Evolutionary conservation across 768 basidiomycete species (phyloP).

Genomic region (Cantharellus anzutake): DNA sequence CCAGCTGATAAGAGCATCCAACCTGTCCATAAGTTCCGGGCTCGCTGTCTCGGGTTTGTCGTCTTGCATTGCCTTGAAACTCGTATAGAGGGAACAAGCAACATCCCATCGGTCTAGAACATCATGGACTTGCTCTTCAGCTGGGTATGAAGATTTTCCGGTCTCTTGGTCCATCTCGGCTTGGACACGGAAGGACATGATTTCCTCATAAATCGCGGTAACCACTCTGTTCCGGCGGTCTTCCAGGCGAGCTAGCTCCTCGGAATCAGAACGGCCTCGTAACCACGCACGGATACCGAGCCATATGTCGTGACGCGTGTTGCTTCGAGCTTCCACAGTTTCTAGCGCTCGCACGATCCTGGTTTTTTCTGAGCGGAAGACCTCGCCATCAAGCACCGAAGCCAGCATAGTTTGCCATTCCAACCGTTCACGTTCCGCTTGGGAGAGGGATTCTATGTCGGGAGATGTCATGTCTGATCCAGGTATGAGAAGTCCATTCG

Average conservation of each 20-base stretch:
- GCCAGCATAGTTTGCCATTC: constrained; percentile 96
- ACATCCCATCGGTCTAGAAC: constrained; percentile 60
- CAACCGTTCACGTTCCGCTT: constrained; percentile 51
- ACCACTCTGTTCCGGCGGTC: constrained; percentile 67
- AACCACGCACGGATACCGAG: constrained; percentile 77
- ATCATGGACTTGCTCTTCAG: constrained; percentile 40
- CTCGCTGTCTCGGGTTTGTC: constrained; percentile 60
- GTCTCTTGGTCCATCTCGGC: constrained; percentile 19
- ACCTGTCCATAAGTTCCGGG: constrained; percentile 51
- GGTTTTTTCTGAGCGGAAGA: constrained; percentile 86
- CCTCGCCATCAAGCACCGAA: constrained; percentile 84
- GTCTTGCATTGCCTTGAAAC: constrained; percentile 52
- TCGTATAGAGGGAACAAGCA: constrained; percentile 76
- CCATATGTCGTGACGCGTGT: constrained; percentile 60
- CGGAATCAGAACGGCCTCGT: constrained; percentile 56
- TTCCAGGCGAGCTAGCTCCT: constrained; percentile 65
- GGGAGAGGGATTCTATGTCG: constrained; percentile 12
- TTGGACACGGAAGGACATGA: constrained; percentile 52
- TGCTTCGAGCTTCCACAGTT: constrained; percentile 48
- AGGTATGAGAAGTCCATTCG: background rate
- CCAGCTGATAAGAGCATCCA: constrained; percentile 86
- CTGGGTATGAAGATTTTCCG: constrained; percentile 16
- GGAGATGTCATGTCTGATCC: background rate
- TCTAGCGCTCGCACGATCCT: constrained; percentile 70
- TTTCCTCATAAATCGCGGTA: constrained; percentile 68